These are phyloP conservation scores for Syzygium oleosum DNA, from an alignment of 345 rosid genomes.

Conservation along the genomic window DNA sequence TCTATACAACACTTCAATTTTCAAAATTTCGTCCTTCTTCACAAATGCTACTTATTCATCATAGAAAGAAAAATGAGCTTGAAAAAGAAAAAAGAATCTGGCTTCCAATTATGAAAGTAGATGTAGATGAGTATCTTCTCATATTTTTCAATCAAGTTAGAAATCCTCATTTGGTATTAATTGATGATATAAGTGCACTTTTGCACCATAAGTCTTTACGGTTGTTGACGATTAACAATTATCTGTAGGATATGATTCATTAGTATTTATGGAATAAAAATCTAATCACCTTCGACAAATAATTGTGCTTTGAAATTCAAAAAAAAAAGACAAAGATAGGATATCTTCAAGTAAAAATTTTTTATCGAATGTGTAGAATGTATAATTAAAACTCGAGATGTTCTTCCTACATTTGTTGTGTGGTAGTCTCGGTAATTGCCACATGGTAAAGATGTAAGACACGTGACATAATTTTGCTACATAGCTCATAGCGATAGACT, in stretches of 20 bases:
- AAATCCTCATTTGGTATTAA: not conserved
- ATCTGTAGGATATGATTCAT: not conserved
- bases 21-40: not conserved
- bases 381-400: not conserved
- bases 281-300: not conserved
- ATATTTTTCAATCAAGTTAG: not conserved
- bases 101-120: not conserved
- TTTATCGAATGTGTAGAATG: not conserved
- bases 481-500: not conserved
- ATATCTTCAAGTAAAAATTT: not conserved
- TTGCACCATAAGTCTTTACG: not conserved
- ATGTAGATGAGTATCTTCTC: not conserved
- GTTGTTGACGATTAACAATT: not conserved
- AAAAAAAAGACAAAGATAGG: not conserved
- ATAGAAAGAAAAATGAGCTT: not conserved
- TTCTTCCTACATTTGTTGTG: not conserved
- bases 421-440: not conserved
- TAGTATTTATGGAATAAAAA: not conserved
- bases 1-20: not conserved
- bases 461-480: not conserved
- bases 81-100: not conserved
- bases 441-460: not conserved
- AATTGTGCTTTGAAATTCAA: not conserved
- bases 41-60: not conserved
- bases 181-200: not conserved